Conservation (phyloP, 2,329 filamentous ascomycete species). For the Raffaelea deltoideospora region DNA sequence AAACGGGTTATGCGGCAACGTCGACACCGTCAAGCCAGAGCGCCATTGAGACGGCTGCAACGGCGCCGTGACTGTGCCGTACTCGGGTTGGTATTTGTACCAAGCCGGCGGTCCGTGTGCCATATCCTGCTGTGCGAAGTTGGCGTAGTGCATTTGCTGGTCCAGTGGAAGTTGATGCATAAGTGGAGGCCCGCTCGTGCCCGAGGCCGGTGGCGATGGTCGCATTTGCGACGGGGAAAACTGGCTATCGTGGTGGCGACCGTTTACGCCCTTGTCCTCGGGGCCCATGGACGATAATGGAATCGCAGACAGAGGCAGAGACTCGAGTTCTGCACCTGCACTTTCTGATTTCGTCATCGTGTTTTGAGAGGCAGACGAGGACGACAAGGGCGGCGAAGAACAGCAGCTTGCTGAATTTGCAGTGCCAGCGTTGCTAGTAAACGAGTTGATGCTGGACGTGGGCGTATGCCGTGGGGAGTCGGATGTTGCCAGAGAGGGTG, state of each 20-base stretch:
- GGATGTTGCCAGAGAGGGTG: background rate
- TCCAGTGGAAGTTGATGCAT: no score
- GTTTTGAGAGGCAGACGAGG: constrained; percentile 4
- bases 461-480: constrained; percentile 7
- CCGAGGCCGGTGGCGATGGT: background rate
- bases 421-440: constrained; percentile 4
- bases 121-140: background rate
- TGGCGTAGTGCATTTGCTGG: constrained; percentile 1
- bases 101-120: constrained; percentile 4
- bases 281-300: background rate
- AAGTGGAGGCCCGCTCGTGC: no score
- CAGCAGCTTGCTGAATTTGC: constrained; percentile 2
- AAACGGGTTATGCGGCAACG: background rate
- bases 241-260: background rate
- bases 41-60: constrained; percentile 11
- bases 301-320: background rate
- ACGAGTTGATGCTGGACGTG: constrained; percentile 7
- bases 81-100: constrained; percentile 9
- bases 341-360: constrained; percentile 3
- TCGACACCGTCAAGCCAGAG: constrained; percentile 3
- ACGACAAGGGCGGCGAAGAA: constrained; percentile 2
- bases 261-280: background rate
- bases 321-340: background rate
- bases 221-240: background rate
- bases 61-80: constrained; percentile 9